Base-by-base conservation (phyloP, 2,329 filamentous ascomycete genomes). In the Penicillium nordicum region DNA sequence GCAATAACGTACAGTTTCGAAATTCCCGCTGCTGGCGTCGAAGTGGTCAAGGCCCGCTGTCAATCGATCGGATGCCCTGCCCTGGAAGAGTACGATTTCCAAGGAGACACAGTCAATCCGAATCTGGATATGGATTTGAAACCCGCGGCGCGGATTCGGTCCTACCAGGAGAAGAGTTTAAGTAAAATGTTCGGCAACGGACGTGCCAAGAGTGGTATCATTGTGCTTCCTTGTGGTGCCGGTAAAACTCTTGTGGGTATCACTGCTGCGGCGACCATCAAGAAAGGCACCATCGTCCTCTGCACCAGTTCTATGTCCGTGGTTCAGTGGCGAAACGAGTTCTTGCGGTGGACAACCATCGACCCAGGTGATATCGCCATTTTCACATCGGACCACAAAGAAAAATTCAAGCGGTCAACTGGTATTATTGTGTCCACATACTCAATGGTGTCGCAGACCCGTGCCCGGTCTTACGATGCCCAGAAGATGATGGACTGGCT, bases 101-200 rank as follows among this genome's bases (percentile, higher is more conserved):
- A 92, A 56, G 92, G 94, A 65, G 94, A 99, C 71, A 85, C 89
- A 58, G 83, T 86, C 64, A 99, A 97, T 68, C 85, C 93, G 0
- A 96, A 90, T 49, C 79, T 99, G 36, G 92, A 97, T 55, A 99
- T 99, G 93, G 68, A 97, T 97, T 71, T 87, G 93, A 71, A 87
- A 84, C 78, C 64, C 1, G 62, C 64, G 12, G 64, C 64, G 4
- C 47, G 63, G 27, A 66, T 66, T 45, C 64, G 64, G 44, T 59
- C 57, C 27, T 99, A 99, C 67, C 94, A 99, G 72, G 94, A 99
- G 74, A 96, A 97, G 77, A 96, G 92, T 63, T 80, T 99, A 10
- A 96, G 90, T 78, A 99, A 99, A 75, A 99, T 99, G 94, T 99
- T 99, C 72, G 93, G 94, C 70, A 99, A 99, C 70, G 93, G 93